Conservation (phyloP, 1,284 basidiomycete genomes). For the Farysia itapuensis region DNA sequence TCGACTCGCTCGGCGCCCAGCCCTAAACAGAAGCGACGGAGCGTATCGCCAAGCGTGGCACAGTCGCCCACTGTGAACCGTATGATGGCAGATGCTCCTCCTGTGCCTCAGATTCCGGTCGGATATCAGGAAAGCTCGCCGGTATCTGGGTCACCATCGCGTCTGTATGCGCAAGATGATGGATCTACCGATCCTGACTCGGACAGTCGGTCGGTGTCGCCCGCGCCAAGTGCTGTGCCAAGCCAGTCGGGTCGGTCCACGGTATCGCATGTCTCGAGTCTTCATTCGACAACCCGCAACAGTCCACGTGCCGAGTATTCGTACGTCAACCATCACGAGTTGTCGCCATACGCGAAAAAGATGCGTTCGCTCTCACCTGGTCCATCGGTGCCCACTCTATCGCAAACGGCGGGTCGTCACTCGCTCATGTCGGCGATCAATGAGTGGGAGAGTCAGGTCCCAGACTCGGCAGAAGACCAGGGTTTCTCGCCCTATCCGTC, state of each 20-base stretch:
- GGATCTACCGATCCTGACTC: conserved; percentile 18
- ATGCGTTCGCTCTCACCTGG: conserved; percentile 37
- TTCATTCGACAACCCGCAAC: conserved; percentile 28
- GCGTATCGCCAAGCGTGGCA: conserved; percentile 6
- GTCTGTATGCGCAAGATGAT: conserved; percentile 17
- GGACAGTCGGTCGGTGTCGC: conserved; percentile 29
- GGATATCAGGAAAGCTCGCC: conserved; percentile 15
- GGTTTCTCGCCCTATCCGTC: conserved; percentile 17
- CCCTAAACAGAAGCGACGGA: conserved; percentile 9
- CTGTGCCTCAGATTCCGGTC: conserved; percentile 32
- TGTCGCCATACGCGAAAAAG: conserved; percentile 41
- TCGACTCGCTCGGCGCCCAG: not conserved
- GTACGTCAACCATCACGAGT: conserved; percentile 37
- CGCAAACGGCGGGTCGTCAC: conserved; percentile 24
- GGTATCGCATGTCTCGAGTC: conserved; percentile 39
- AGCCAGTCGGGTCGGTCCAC: conserved; percentile 37
- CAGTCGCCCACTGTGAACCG: conserved; percentile 21
- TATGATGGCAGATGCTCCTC: conserved; percentile 38
- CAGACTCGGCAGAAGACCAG: conserved; percentile 5
- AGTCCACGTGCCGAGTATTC: conserved; percentile 31
- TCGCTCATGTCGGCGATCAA: conserved; percentile 52
- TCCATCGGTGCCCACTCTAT: conserved; percentile 15
- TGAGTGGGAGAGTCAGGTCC: conserved; percentile 51
- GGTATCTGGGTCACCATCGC: conserved; percentile 28
- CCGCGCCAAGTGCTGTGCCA: conserved; percentile 31